Percentiles rank a stretch among this genome's conserved stretches.
phyloP scores from a whole-genome alignment of 177 flowering plant genomes.

The Telopea speciosissima region DNA sequence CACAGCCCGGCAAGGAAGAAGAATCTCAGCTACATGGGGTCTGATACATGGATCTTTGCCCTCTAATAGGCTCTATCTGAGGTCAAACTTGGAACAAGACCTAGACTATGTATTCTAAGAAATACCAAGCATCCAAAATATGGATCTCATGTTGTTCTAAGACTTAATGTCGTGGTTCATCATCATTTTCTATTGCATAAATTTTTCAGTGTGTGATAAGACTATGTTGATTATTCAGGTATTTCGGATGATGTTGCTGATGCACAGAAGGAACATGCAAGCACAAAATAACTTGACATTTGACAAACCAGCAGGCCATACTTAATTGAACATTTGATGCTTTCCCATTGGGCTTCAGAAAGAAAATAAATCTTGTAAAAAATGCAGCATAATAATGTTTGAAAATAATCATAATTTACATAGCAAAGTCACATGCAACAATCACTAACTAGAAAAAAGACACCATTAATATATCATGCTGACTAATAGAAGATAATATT shows the following conservation, averaged over 20 bases:
- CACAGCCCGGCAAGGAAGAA: no score
- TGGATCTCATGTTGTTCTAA: neutral
- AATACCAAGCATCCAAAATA: neutral
- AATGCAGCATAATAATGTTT: neutral
- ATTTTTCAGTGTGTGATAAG: no score
- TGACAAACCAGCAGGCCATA: neutral
- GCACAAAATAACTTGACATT: neutral
- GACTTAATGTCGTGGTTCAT: neutral
- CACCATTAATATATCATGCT: neutral
- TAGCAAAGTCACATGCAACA: neutral
- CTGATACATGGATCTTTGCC: no score
- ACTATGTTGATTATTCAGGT: neutral
- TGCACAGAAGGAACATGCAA: neutral
- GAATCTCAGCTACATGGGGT: no score
- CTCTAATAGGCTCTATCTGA: no score
- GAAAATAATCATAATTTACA: neutral
- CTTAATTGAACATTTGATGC: neutral
- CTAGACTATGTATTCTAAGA: no score
- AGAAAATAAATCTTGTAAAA: neutral
- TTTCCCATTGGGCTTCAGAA: neutral
- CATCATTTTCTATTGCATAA: no score
- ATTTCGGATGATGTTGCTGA: neutral
- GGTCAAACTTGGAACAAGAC: no score
- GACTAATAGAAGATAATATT: neutral
- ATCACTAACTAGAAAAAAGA: neutral